Evolutionary conservation across 345 rosid species (phyloP), one percentile per base, ranked within the genome.

Genomic region (Eucalyptus cladocalyx): DNA sequence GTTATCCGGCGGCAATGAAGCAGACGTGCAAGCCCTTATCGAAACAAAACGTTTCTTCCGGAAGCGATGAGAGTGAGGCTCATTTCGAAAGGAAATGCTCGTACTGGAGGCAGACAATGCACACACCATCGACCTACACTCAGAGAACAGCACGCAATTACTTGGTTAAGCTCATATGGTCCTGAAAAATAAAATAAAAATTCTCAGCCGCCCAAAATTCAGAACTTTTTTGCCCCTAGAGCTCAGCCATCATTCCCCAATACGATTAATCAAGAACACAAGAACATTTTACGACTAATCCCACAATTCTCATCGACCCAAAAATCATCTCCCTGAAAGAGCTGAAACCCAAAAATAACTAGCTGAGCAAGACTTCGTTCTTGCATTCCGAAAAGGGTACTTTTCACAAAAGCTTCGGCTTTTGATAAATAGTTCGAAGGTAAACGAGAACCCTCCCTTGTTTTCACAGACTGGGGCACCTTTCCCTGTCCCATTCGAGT

Each of bases 41-140:
- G 93, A 90, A 76, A 86, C 88, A 81, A 56, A 65, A 58, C 48
- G 90, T 91, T 91, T 94, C 86, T 86, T 37, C 40, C 21, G 62
- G 32, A 67, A 87, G 58, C 7, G 92, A 85, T 48, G 89, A 86
- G 89, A 91, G 40, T 16, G 88, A 28, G 90, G 90, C 86, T 76
- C 92, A 87, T 88, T 88, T 21, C 91, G 91, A 90, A 89, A 93
- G 42, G 88, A 87, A 91, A 90, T 90, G 95, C 92, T 91, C 88
- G 93, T 24, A 50, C 54, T 93, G 30, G 97, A 93, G 89, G 93
- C 88, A 91, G 94, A 94, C 60, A 94, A 88, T 90, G 95, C 93
- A 92, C 91, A 87, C 93, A 94, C 92, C 98, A 96, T 96, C 89
- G 96, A 94, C 91, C 97, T 96, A 90, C 47, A 62, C 28, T 21